phyloP scores from a whole-genome alignment of 352 stramenopile genomes.

The Pythium graminicola region DNA sequence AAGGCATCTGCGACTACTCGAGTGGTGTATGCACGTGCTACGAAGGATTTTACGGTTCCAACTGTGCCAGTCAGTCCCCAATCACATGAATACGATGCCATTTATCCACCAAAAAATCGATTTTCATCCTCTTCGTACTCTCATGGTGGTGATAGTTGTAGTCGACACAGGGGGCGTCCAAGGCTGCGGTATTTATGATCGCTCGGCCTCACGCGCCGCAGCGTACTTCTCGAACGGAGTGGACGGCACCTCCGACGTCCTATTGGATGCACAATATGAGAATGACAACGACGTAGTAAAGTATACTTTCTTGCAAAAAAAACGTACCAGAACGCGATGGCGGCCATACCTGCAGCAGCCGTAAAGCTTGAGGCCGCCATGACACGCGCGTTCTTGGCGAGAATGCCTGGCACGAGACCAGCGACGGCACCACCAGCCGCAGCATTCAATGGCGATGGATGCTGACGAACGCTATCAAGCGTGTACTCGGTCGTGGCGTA shows the following conservation, averaged over 20 bases:
- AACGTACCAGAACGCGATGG: constrained; percentile 61
- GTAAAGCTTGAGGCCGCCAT: constrained; percentile 42
- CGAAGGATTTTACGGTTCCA: constrained; percentile 68
- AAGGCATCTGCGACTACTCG: constrained; percentile 65
- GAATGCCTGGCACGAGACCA: constrained; percentile 59
- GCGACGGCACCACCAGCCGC: constrained; percentile 55
- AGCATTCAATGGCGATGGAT: constrained; percentile 64
- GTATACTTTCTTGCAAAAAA: too few relatives aligned
- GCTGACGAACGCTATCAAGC: constrained; percentile 54
- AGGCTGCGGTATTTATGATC: constrained; percentile 32
- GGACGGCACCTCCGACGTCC: constrained; percentile 34
- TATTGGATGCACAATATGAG: neutral
- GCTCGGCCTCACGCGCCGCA: constrained; percentile 34
- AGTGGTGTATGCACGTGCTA: constrained; percentile 66
- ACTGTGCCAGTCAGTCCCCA: constrained; percentile 62
- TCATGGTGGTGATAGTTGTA: too few relatives aligned
- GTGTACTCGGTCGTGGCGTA: constrained; percentile 67
- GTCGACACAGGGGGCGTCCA: neutral
- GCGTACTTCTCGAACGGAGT: constrained; percentile 70
- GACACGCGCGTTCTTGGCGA: constrained; percentile 72
- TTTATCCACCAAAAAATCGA: constrained; percentile 1
- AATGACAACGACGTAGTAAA: neutral
- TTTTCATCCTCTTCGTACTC: too few relatives aligned
- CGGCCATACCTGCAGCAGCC: constrained; percentile 38
- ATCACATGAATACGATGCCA: constrained; percentile 15